Percentiles rank a stretch among this genome's conserved stretches.
Evolutionary conservation across 768 basidiomycete species (phyloP).

Genomic region (Epithele typhae): DNA sequence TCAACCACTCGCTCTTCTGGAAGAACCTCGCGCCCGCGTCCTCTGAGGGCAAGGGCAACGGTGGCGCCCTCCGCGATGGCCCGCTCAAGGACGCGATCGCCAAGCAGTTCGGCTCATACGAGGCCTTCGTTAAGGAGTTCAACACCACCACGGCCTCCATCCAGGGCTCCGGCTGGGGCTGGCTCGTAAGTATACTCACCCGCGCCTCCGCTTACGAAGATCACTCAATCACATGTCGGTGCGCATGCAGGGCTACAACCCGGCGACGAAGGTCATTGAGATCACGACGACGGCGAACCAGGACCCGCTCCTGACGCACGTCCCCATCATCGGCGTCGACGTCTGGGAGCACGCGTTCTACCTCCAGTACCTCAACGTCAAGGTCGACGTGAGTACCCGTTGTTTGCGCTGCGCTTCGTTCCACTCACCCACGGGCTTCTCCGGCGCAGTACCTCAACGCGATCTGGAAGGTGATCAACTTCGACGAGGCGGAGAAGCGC

Average conservation of each 20-base stretch:
- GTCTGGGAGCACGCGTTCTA: constrained; percentile 98
- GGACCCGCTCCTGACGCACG: constrained; percentile 76
- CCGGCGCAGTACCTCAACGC: constrained; percentile 61
- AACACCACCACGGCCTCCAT: constrained; percentile 82
- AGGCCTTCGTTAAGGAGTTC: constrained; percentile 73
- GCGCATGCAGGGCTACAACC: constrained; percentile 59
- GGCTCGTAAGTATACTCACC: constrained; percentile 74
- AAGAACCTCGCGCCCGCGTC: constrained; percentile 76
- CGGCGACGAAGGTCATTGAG: constrained; percentile 67
- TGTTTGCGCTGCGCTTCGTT: neutral
- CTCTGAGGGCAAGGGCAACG: constrained; percentile 42
- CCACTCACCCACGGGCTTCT: neutral
- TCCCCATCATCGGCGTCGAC: constrained; percentile 88
- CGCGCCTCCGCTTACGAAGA: neutral
- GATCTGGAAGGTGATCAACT: constrained; percentile 71
- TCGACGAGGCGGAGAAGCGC: constrained; percentile 72
- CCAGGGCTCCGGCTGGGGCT: constrained; percentile 95
- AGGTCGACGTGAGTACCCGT: constrained; percentile 69
- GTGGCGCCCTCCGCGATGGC: constrained; percentile 62
- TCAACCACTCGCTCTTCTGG: constrained; percentile 97
- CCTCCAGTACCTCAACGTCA: constrained; percentile 94
- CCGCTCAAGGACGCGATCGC: constrained; percentile 70
- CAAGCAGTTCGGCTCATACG: constrained; percentile 67
- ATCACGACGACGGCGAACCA: constrained; percentile 93
- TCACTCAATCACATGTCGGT: neutral